Percentiles rank a stretch among this genome's conserved stretches.
These are phyloP conservation scores for Microcos paniculata DNA, from an alignment of 345 rosid species.

Conservation along the genomic window DNA sequence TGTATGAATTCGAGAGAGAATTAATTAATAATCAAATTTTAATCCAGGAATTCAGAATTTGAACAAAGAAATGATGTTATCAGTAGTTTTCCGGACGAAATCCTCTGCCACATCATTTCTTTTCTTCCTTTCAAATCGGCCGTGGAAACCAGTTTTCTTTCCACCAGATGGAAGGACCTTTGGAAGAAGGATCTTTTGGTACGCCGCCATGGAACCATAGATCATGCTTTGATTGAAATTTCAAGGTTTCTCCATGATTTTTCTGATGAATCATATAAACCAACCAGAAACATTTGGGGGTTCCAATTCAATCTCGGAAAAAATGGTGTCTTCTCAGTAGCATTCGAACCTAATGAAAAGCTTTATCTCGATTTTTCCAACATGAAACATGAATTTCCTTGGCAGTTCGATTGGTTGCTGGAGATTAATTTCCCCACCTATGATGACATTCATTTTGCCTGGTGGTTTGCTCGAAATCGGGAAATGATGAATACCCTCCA, in stretches of 20 bases:
- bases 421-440: neutral
- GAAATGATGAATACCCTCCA: neutral
- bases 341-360: neutral
- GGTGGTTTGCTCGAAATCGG: neutral
- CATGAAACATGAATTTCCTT: neutral
- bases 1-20: too few relatives aligned
- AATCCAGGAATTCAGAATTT: neutral
- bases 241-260: neutral
- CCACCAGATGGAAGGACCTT: constrained; percentile 1
- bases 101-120: neutral
- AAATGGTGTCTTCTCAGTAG: neutral
- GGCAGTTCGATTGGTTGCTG: neutral
- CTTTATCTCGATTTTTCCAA: neutral
- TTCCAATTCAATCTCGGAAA: neutral
- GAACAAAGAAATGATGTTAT: neutral
- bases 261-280: neutral
- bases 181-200: neutral
- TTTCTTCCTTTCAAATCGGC: constrained; percentile 4
- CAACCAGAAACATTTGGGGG: neutral
- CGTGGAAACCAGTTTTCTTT: neutral
- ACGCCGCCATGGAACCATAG: neutral
- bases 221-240: neutral
- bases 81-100: neutral
- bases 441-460: neutral
- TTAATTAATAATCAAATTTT: neutral